A percentile compares a stretch with the other conserved stretches of the same genome.
Conservation (phyloP, 2,329 filamentous ascomycete species). For the Zymoseptoria pseudotritici region DNA sequence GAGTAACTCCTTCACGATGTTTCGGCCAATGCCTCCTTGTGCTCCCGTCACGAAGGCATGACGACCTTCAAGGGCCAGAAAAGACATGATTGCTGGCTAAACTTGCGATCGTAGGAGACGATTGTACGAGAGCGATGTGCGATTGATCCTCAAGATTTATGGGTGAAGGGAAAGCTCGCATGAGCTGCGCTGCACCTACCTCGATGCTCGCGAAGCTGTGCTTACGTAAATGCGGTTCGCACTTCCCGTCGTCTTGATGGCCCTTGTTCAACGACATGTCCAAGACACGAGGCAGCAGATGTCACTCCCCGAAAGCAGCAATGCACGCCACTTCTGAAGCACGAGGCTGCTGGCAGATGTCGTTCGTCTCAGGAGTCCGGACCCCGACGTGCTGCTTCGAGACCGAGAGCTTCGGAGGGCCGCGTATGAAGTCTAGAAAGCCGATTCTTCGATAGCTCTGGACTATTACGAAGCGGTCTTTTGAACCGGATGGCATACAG, state of each 20-base stretch:
- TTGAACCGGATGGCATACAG: background rate
- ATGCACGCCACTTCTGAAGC: background rate
- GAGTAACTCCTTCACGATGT: constrained; percentile 46
- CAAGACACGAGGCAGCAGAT: background rate
- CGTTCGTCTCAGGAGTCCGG: background rate
- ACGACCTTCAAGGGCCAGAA: constrained; percentile 40
- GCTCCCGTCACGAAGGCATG: constrained; percentile 51
- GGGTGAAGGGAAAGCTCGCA: background rate
- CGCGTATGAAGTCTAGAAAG: background rate
- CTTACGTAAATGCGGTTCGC: background rate
- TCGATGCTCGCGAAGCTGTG: background rate
- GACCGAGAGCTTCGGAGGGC: background rate
- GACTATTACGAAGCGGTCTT: background rate
- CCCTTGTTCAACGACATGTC: no score
- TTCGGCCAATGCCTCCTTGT: constrained; percentile 44
- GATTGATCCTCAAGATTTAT: background rate
- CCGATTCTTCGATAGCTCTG: background rate
- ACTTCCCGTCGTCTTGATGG: background rate
- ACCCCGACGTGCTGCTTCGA: background rate
- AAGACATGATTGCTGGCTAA: constrained; percentile 31
- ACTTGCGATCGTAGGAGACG: background rate
- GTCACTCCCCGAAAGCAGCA: background rate
- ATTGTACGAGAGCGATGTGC: background rate
- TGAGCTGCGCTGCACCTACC: background rate
- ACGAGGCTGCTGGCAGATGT: background rate